Evolutionary conservation across 2,329 filamentous ascomycete genomes (phyloP), one percentile per base, ranked within the genome.

Genomic region (Claviceps fusiformis): DNA sequence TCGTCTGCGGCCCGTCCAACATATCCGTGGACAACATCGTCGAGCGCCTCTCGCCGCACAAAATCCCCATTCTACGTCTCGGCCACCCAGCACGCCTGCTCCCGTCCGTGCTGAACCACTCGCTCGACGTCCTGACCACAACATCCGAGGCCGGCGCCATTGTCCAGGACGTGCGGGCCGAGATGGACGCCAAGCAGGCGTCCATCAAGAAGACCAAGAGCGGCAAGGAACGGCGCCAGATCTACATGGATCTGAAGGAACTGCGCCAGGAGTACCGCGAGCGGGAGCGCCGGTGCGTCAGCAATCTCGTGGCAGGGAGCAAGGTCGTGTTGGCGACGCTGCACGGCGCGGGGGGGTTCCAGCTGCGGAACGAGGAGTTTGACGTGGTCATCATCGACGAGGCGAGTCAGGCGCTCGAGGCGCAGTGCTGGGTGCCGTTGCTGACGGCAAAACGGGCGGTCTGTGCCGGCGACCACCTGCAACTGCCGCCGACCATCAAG

Each of bases 1-100:
- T 97, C 1, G 92, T 97, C n/a, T 97, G 93, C 64, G 93, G 92
- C 0, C 93, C 93, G 0, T 95, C 89, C 35, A 98, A 98, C 67
- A 91, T 98, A 62, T 93, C 89, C 0, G 93, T 98, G 1, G 93
- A 98, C 77, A 98, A 98, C 65, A 95, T 98, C 56, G 91, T 96
- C 9, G 93, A 98, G 70, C 83, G 93, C 8, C 79, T 97, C 1
- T 82, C 90, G 2, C 83, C 87, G 0, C 87, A 91, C 68, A 90
- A 89, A 64, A 77, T 96, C 1, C 86, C 89, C 0, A 89, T 97
- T 63, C 80, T 97, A 41, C 86, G 93, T 1, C 80, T 98, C 0
- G 93, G 93, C 1, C 93, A 98, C 68, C 93, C 93, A 0, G 93
- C 93, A 1, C 84, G 93, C 24, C 77, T 98, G 31, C 76, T 98